Conservation (phyloP, 2,329 filamentous ascomycete species). For the Pseudogymnoascus destructans region DNA sequence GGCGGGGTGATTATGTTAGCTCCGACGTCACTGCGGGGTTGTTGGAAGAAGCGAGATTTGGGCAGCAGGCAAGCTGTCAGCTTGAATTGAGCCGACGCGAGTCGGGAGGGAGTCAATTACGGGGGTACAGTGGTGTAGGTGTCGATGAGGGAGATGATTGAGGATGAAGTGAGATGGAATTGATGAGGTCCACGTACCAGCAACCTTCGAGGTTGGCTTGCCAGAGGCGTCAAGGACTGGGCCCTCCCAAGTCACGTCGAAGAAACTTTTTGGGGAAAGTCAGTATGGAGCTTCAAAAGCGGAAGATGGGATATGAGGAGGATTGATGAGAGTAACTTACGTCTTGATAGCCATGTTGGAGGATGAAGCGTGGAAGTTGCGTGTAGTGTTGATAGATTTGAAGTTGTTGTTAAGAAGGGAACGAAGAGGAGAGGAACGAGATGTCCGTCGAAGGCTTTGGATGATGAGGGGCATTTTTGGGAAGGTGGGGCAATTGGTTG, state of each 20-base stretch:
- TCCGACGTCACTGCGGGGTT: slow-evolving; percentile 17
- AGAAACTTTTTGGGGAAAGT: slow-evolving; percentile 40
- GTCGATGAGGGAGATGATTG: not conserved
- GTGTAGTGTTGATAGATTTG: slow-evolving; percentile 27
- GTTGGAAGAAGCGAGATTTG: slow-evolving; percentile 13
- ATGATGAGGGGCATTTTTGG: slow-evolving; percentile 25
- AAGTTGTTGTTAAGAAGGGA: slow-evolving; percentile 27
- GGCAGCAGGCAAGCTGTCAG: slow-evolving; percentile 15
- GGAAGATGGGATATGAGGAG: slow-evolving; percentile 12
- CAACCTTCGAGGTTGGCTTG: slow-evolving; percentile 39
- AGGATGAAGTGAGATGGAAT: slow-evolving; percentile 14
- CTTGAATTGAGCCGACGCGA: slow-evolving; percentile 10
- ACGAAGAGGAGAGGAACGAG: slow-evolving; percentile 25
- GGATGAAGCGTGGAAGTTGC: slow-evolving; percentile 50
- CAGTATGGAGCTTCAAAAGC: slow-evolving; percentile 13
- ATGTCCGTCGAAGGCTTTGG: slow-evolving; percentile 22
- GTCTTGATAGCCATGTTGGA: slow-evolving; percentile 64
- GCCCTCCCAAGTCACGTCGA: slow-evolving; percentile 62
- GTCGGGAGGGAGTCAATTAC: not conserved
- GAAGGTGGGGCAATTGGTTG: slow-evolving; percentile 32
- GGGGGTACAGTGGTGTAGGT: not conserved
- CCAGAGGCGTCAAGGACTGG: slow-evolving; percentile 52
- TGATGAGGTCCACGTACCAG: slow-evolving; percentile 39
- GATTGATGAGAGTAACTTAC: slow-evolving; percentile 35
- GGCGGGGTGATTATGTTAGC: slow-evolving; percentile 15